These are phyloP conservation scores for Pythium dissotocum DNA, from an alignment of 352 stramenopile genomes.

Conservation along the genomic window DNA sequence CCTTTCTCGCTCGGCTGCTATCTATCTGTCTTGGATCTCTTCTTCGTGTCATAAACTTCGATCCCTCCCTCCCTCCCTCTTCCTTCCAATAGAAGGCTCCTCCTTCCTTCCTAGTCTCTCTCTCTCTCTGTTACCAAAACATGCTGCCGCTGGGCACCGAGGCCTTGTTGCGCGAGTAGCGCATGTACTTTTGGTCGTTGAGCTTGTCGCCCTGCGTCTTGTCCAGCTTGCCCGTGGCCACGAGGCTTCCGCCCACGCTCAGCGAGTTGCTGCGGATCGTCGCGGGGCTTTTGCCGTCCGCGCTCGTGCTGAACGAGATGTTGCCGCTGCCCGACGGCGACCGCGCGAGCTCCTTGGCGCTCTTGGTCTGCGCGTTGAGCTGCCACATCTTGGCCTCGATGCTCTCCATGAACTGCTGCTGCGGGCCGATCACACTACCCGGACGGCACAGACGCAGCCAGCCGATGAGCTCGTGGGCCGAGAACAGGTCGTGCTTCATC, in stretches of 20 bases:
- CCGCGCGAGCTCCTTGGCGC: conserved; percentile 26
- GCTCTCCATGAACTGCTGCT: conserved; percentile 92
- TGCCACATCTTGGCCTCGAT: conserved; percentile 72
- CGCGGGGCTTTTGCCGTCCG: conserved; percentile 34
- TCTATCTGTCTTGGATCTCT: neutral
- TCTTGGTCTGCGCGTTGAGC: conserved; percentile 30
- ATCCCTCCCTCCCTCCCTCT: neutral
- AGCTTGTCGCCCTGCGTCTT: conserved; percentile 71
- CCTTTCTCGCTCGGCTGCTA: neutral
- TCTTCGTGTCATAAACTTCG: neutral
- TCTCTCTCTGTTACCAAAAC: conserved; percentile 51
- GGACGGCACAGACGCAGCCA: conserved; percentile 93
- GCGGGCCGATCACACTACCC: conserved; percentile 92
- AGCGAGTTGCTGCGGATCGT: conserved; percentile 29
- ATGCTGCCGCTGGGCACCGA: conserved; percentile 43
- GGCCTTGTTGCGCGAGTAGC: conserved; percentile 53
- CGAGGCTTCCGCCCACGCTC: conserved; percentile 24
- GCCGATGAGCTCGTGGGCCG: conserved; percentile 91
- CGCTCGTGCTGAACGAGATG: conserved; percentile 28
- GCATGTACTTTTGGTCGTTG: conserved; percentile 71
- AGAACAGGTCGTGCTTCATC: conserved; percentile 96
- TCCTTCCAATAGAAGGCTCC: conserved; percentile 8
- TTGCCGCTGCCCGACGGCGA: conserved; percentile 24
- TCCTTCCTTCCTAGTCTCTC: neutral
- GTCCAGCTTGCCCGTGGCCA: conserved; percentile 44